phyloP scores from a whole-genome alignment of 2,329 filamentous ascomycete species.

The Aschersonia sp. region DNA sequence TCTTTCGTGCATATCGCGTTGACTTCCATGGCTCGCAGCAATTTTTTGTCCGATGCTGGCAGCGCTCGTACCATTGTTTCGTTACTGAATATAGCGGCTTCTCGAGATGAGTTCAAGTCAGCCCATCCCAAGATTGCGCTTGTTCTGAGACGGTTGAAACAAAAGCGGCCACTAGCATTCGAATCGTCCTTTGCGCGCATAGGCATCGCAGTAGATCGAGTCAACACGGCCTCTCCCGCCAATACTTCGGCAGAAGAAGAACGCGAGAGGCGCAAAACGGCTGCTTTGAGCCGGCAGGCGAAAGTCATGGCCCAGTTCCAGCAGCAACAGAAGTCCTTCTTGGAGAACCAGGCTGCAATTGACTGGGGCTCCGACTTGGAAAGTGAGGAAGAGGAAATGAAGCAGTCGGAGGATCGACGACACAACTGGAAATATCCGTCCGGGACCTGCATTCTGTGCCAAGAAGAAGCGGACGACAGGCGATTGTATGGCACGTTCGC shows the following conservation, averaged over 20 bases:
- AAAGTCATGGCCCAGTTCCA: conserved; percentile 97
- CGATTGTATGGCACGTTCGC: conserved; percentile 88
- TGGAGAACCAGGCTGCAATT: conserved; percentile 74
- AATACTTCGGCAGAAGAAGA: conserved; percentile 54
- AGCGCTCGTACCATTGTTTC: conserved; percentile 47
- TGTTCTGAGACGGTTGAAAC: conserved; percentile 71
- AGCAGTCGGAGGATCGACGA: conserved; percentile 48
- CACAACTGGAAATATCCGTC: conserved; percentile 71
- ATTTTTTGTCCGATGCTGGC: conserved; percentile 41
- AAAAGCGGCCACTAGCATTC: conserved; percentile 64
- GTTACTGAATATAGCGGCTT: conserved; percentile 45
- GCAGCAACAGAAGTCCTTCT: conserved; percentile 88
- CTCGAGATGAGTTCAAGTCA: conserved; percentile 61
- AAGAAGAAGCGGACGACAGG: conserved; percentile 86
- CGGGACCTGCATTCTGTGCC: conserved; percentile 89
- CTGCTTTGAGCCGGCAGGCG: conserved; percentile 77
- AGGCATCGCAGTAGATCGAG: conserved; percentile 58
- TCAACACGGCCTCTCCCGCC: conserved; percentile 73
- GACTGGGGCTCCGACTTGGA: conserved; percentile 75
- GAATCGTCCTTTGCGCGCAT: conserved; percentile 48
- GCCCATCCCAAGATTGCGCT: conserved; percentile 75
- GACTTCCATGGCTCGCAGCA: conserved; percentile 44
- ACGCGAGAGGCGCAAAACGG: conserved; percentile 73
- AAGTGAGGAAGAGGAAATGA: conserved; percentile 48
- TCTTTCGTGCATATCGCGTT: conserved; percentile 67